phyloP scores from a whole-genome alignment of 805 yeast species.

The Schizosaccharomyces cryophilus region DNA sequence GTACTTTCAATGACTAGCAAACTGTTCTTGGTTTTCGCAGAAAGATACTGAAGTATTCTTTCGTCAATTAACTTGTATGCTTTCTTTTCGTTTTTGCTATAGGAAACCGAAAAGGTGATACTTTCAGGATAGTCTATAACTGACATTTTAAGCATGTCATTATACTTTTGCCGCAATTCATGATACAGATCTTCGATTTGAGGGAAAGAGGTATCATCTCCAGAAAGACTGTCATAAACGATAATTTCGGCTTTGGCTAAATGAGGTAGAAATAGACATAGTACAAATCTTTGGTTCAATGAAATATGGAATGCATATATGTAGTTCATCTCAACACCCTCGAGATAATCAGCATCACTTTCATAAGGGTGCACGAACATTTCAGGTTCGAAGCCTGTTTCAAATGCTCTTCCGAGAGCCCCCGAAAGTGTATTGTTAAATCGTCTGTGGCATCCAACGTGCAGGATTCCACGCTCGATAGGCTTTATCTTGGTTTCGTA shows the following conservation, averaged over 20 bases:
- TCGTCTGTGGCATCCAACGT: slow-evolving; percentile 8
- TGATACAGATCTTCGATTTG: slow-evolving; percentile 28
- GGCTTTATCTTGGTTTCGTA: slow-evolving; percentile 53
- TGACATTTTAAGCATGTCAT: not conserved
- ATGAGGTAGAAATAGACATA: slow-evolving; percentile 42
- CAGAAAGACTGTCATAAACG: slow-evolving; percentile 39
- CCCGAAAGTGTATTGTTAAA: slow-evolving; percentile 57
- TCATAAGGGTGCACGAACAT: slow-evolving; percentile 17
- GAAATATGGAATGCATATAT: slow-evolving; percentile 44
- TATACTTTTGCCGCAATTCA: slow-evolving; percentile 21
- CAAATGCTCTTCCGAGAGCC: slow-evolving; percentile 61
- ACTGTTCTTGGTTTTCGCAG: not conserved
- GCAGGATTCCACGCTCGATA: not conserved
- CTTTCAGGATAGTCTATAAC: not conserved
- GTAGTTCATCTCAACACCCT: slow-evolving; percentile 16
- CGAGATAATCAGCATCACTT: slow-evolving; percentile 21
- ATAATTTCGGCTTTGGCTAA: slow-evolving; percentile 22
- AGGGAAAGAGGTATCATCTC: slow-evolving; percentile 38
- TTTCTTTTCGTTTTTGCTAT: slow-evolving; percentile 26
- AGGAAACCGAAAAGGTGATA: slow-evolving; percentile 22
- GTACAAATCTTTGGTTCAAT: slow-evolving; percentile 54
- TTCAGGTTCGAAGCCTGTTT: slow-evolving; percentile 44
- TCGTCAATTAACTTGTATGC: slow-evolving; percentile 27
- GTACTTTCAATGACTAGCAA: not conserved
- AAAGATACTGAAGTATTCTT: not conserved